Base-by-base conservation (phyloP, 75 land plant genomes). In the Picea glauca region DNA sequence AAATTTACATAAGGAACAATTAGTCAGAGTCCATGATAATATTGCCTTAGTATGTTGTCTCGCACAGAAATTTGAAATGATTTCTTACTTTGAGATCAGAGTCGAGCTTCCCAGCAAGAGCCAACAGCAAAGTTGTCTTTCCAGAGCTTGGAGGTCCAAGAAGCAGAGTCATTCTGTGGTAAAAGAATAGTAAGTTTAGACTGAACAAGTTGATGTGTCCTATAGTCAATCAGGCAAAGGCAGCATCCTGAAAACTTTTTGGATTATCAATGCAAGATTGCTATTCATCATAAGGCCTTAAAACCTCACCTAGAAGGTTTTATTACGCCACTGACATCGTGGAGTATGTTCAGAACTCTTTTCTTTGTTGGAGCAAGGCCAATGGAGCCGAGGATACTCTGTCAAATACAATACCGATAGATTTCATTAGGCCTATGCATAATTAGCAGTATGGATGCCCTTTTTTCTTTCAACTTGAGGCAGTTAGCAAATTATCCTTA, bases 321-420 rank as follows among this genome's bases (percentile, higher is more conserved):
- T 1, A 92, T 46, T 8, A 92, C 77, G 21, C 93, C 94, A 74
- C 83, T 88, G 20, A 92, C 78, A 76, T 84, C 85, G 54, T 77
- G 26, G 17, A 92, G 93, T 40, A 92, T 91, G 60, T 86, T 81
- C 38, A 84, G 66, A 17, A 66, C 58, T 40, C 82, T 78, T 21
- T 18, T 62, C 63, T 62, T 62, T 59, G 76, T 84, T 15, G 90
- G 89, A 58, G 85, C 46, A n/a, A 88, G 60, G 5, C 63, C 23
- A 18, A 62, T 4, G 63, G 63, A 62, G 21, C 63, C 84, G 20
- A 89, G 63, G 62, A 82, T 30, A 14, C 81, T 74, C 92, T 90
- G 80, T 77, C 26, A 13, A 30, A 70, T 17, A 13, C 23, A 78
- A 17, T 8, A 38, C 21, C 14, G 18, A 62, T 17, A 60, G 33